Base-by-base conservation (phyloP, 2,329 filamentous ascomycete species). In the Teratosphaeria destructans region DNA sequence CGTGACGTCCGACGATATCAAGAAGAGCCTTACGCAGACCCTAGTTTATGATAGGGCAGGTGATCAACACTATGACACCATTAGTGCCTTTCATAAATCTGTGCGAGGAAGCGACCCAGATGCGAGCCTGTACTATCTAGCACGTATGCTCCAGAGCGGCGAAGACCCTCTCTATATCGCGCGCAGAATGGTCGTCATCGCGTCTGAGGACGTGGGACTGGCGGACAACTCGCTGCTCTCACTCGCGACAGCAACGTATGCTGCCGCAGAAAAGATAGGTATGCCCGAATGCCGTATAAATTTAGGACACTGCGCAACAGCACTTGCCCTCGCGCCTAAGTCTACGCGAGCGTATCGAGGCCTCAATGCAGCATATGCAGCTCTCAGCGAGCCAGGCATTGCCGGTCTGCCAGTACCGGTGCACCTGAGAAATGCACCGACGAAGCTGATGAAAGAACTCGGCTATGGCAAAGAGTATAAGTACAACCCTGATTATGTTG, bases 1-100 rank as follows among this genome's bases (percentile, higher is more conserved):
- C 63, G 60, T 62, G 8, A 94, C 89, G 0, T 84, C 87, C 63
- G 85, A 87, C 5, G 83, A 85, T 60, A 84, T 99, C 71, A 96
- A 96, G 71, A 79, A 85, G 1, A 83, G 88, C 2, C 80, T 99
- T 10, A 97, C 93, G 2, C 92, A 92, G 71, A 97, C 93, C 0
- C 79, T 97, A 1, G 91, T 97, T 14, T 97, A 97, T 75, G 94
- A 99, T 74, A 85, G 94, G 58, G 89, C 89, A 0, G 93, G 94
- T 57, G 94, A 99, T 74, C 90, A 96, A 72, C 94, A 97, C 76
- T 99, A 97, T 77, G 93, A 99, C 71, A 94, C 89, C 57, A 97
- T 99, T 69, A 95, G 90, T 0, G 94, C 94, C 34, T 94, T 97
- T 68, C 94, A 97, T 81, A 99, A 99, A 70, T 91, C 91, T 2